Base-by-base conservation (phyloP, 1,139 yeast species). In the Scheffersomyces quercinus region DNA sequence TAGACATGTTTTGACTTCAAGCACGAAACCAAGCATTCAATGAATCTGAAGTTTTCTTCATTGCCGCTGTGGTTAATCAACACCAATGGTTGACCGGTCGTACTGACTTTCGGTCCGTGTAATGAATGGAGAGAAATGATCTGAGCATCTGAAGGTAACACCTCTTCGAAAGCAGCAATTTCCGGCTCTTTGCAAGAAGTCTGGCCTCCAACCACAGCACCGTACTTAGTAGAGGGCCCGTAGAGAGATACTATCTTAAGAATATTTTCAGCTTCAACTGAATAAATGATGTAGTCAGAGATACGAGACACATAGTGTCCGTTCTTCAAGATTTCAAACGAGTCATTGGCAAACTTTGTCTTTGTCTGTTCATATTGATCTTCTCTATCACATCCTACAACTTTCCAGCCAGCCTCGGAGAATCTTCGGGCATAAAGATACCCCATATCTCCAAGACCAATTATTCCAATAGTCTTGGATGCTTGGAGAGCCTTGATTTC, bases 401-500 rank as follows among this genome's bases (percentile, higher is more conserved):
- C 97, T 52, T 64, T 77, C 96, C 97, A 89, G 1, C 98, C 98
- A 1, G 91, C 95, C 39, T 76, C 75, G 20, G 88, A 73, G 58
- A 95, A 85, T 44, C 85, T 68, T 13, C 75, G 73, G 47, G 98
- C 98, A 58, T 93, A 93, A 51, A 93, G 68, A 36, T 81, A 70
- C 12, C 99, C 99, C 99, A 93, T 93, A 62, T 93, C 99, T 26
- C 99, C 99, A 36, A 93, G 78, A 1, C 99, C 99, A 45, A 93
- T 91, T 50, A 93, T 87, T 2, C 99, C 99, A 39, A 93, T 79
- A 34, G 71, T 73, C 59, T 82, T 85, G 31, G 71, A 53, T 12
- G 33, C 28, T 33, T 45, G 40, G 15, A 35, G 31, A 8, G 39
- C 35, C 29, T 37, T 20, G 11, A 26, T 33, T 31, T 15, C 20